Base-by-base conservation (phyloP, 192 early-diverging fungal genomes). In the Coemansia brasiliensis region DNA sequence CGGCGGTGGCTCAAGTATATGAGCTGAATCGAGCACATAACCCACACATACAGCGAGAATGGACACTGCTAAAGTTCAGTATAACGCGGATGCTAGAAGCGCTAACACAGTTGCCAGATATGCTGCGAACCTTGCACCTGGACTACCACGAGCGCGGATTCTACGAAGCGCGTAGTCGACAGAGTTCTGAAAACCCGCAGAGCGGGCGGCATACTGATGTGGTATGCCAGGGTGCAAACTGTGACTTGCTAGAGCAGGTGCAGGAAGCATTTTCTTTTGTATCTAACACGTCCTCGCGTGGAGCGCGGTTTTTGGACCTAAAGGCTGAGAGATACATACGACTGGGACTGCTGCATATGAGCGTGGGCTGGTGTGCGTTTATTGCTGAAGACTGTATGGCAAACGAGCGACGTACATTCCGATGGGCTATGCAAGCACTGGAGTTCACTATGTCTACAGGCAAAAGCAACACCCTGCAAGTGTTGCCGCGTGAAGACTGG, bases 281-380 rank as follows among this genome's bases (percentile, higher is more conserved):
- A 22, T 77, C 69, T 22, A 71, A 72, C 61, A 89, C 90, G 42
- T 87, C 88, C 12, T 69, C 82, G 42, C 83, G 84, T 16, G 80
- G 81, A 0, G 57, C 87, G 20, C 76, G 79, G 53, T 83, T 85
- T 39, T 52, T 91, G 37, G 87, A 86, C 40, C 66, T 82, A 11
- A 76, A 69, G 32, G 74, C 79, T 17, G 80, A 88, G 40, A 66
- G 81, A 0, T 82, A 83, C 21, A 70, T 90, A 49, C 85, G 90
- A 38, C 42, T 87, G 45, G 85, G 85, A 21, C 68, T 94, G 29
- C 65, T 90, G 16, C 81, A 82, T 3, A 81, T 94, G 51, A 82
- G 88, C 11, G 89, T 91, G n/a, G 87, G 90, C 41, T 94, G 93
- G 93, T 85, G 90, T 48, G 86, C 87, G 45, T 94, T 94, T 62